phyloP scores from a whole-genome alignment of 108 stramenopile genomes.

The Bacterosira constricta region DNA sequence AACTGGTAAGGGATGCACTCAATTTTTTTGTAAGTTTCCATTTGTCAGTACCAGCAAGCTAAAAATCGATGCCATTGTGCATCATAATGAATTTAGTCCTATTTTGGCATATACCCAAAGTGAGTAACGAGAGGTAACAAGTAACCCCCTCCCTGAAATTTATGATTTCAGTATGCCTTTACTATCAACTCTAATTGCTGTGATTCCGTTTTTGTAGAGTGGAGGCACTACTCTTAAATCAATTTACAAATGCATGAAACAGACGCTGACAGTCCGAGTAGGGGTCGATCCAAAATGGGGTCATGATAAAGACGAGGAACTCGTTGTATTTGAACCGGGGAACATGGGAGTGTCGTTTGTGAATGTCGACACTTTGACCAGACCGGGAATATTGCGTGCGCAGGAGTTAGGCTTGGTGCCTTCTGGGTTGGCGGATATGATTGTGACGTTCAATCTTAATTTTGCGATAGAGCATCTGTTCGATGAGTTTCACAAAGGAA shows the following conservation, averaged over 20 bases:
- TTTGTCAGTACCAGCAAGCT: not conserved
- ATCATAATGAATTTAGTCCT: not conserved
- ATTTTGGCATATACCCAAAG: conserved; percentile 39
- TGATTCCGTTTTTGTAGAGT: not conserved
- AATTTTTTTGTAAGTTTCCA: not conserved
- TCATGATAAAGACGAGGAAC: not conserved
- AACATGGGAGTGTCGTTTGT: conserved; percentile 5
- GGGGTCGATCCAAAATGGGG: too few relatives aligned
- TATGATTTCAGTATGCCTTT: not conserved
- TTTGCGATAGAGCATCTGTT: conserved; percentile 39
- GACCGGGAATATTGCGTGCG: conserved; percentile 23
- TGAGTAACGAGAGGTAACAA: not conserved
- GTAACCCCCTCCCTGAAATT: not conserved
- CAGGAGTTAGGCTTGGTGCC: conserved; percentile 40
- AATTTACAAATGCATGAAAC: conserved; percentile 35
- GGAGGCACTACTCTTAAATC: conserved; percentile 46
- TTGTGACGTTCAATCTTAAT: conserved; percentile 34
- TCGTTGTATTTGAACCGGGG: conserved; percentile 3
- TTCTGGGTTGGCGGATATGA: conserved; percentile 27
- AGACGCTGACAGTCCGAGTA: conserved; percentile 22
- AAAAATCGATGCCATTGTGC: not conserved
- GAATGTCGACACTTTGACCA: conserved; percentile 18
- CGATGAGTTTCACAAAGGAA: conserved; percentile 37
- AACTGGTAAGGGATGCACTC: not conserved
- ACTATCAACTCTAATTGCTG: not conserved